phyloP scores from a whole-genome alignment of 73 alveolate genomes.

The Paramecium pentaurelia region DNA sequence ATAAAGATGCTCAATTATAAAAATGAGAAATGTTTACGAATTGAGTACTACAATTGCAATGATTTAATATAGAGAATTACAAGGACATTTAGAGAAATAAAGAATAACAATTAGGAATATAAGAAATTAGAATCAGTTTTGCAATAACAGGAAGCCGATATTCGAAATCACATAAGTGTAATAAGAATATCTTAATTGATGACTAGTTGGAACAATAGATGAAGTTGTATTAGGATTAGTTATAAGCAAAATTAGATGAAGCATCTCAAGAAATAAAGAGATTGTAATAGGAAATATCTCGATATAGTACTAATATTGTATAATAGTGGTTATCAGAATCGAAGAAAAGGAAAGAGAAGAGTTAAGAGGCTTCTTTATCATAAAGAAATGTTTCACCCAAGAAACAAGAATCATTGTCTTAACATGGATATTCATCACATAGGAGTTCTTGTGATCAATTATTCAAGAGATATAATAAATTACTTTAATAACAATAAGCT shows the following conservation, averaged over 20 bases:
- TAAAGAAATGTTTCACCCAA: background rate
- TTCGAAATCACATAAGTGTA: constrained; percentile 15
- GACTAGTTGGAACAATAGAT: constrained; percentile 14
- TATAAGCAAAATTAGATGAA: background rate
- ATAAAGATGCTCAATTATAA: background rate
- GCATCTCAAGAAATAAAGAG: background rate
- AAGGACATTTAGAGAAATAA: background rate
- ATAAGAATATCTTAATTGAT: background rate
- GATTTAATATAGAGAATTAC: background rate
- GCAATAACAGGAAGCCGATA: background rate
- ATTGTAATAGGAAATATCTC: background rate
- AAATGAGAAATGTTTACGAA: background rate
- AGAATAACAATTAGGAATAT: background rate
- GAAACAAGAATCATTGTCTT: background rate
- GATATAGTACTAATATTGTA: background rate
- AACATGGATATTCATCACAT: background rate
- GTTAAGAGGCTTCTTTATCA: background rate
- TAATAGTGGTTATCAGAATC: background rate
- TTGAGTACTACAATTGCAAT: background rate
- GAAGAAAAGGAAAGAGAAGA: background rate
- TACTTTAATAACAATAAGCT: background rate
- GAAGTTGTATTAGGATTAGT: background rate
- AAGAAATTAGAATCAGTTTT: background rate
- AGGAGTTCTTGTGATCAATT: background rate
- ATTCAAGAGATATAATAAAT: background rate